Base-by-base conservation (phyloP, 495 filamentous ascomycete species). In the Cercophora newfieldiana region DNA sequence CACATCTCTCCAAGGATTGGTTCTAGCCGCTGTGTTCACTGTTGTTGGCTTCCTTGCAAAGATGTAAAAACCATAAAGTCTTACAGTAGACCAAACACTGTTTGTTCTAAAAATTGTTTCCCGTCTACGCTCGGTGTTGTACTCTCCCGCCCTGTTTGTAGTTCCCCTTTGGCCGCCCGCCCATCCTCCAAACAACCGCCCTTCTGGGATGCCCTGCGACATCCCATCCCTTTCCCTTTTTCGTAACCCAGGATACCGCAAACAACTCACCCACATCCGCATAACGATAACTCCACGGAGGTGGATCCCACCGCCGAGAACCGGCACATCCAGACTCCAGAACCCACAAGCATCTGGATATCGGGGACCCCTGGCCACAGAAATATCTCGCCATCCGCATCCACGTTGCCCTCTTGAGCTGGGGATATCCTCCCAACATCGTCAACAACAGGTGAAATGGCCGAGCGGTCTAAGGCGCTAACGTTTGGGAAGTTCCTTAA, bases 31-130 rank as follows among this genome's bases (percentile, higher is more conserved):
- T 25, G 21, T 24, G 22, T 10, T 21, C 21, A 21, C 22, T 26
- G 26, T 25, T 24, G 50, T 24, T 53, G 24, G 21, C 19, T 53
- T 26, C 48, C 25, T 26, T 22, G 50, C 50, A 26, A 26, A 53
- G 24, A 26, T 53, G 50, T 26, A 53, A 53, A 22, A 53, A 53
- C n/a, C 50, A 53, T 53, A 53, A 51, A 53, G 50, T 22, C 50
- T 7, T 26, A 53, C 37, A 53, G 50, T 10, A 53, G 50, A 22
- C 6, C 50, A 53, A 53, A 53, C 50, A 53, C 19, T 53, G 50
- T 53, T 53, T 53, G 50, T 7, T 53, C 50, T 53, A 53, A 51
- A 47, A 53, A 7, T 26, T 22, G 50, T 53, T 22, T 3, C 18
- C 48, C 18, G 48, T n/a, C 18, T 6, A 51, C 18, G 16, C 48